These are phyloP conservation scores for Serendipita sp. DNA, from an alignment of 768 basidiomycete species.

Conservation along the genomic window DNA sequence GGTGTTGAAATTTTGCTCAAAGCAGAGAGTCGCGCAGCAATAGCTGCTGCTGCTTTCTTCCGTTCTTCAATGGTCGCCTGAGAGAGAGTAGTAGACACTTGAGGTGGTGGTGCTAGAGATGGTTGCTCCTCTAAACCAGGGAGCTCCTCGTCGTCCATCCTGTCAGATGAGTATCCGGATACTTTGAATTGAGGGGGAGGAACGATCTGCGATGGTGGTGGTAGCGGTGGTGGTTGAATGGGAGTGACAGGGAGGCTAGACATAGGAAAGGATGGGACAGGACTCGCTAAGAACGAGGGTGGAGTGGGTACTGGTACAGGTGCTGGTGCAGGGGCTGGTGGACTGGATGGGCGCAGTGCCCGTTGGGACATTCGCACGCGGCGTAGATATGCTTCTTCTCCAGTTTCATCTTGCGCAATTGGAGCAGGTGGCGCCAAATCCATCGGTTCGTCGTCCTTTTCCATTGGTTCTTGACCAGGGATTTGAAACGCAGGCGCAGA, in stretches of 20 bases:
- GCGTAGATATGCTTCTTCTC: slow-evolving; percentile 54
- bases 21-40: slow-evolving; percentile 43
- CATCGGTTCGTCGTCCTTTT: neutral
- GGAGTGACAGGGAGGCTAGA: slow-evolving; percentile 12
- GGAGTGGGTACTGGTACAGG: slow-evolving; percentile 18
- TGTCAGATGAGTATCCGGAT: slow-evolving; percentile 15
- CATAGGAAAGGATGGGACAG: too few species aligned
- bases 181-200: slow-evolving; percentile 35
- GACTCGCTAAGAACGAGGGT: slow-evolving; percentile 5
- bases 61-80: slow-evolving; percentile 42
- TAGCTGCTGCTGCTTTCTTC: slow-evolving; percentile 58
- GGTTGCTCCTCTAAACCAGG: slow-evolving; percentile 13
- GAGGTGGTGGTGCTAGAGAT: slow-evolving; percentile 32
- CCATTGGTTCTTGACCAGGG: slow-evolving; percentile 6
- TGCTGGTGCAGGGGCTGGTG: slow-evolving; percentile 13
- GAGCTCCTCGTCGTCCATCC: neutral
- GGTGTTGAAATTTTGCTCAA: slow-evolving; percentile 32
- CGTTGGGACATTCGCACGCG: slow-evolving; percentile 40
- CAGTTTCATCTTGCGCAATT: slow-evolving; percentile 26
- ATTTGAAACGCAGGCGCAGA: slow-evolving; percentile 11
- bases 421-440: neutral
- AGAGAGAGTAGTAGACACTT: slow-evolving; percentile 24
- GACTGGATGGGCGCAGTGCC: slow-evolving; percentile 12
- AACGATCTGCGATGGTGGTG: slow-evolving; percentile 32
- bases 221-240: slow-evolving; percentile 31